These are phyloP conservation scores for Lachnellula subtilissima DNA, from an alignment of 2,329 filamentous ascomycete genomes.

Conservation along the genomic window DNA sequence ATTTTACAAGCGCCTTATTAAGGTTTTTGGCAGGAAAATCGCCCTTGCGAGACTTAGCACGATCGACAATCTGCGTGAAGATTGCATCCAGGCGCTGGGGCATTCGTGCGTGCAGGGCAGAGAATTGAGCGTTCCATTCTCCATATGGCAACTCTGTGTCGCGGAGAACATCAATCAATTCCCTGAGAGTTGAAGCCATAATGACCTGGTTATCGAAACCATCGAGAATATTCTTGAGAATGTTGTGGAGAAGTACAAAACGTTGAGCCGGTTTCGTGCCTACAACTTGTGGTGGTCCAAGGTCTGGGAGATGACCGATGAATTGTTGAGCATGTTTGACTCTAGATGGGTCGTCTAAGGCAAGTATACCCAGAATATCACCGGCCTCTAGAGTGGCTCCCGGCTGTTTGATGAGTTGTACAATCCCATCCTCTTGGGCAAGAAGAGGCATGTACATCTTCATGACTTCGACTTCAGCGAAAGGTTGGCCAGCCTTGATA, in stretches of 20 bases:
- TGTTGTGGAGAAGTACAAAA: slow-evolving; percentile 71
- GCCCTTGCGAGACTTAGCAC: slow-evolving; percentile 66
- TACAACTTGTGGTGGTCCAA: slow-evolving; percentile 80
- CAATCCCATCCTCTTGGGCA: slow-evolving; percentile 89
- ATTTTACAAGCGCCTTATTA: slow-evolving; percentile 77
- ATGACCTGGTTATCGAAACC: slow-evolving; percentile 98
- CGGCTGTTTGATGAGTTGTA: slow-evolving; percentile 98
- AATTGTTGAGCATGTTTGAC: slow-evolving; percentile 97
- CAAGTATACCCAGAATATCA: slow-evolving; percentile 95
- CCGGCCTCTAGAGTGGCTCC: slow-evolving; percentile 96
- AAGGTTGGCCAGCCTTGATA: slow-evolving; percentile 85
- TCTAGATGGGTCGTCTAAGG: slow-evolving; percentile 88
- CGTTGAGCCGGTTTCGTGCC: slow-evolving; percentile 89
- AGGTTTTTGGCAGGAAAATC: slow-evolving; percentile 93
- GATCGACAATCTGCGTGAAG: slow-evolving; percentile 81
- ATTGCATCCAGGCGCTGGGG: slow-evolving; percentile 83
- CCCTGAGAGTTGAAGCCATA: slow-evolving; percentile 81
- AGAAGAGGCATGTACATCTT: slow-evolving; percentile 99
- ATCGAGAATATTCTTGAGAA: slow-evolving; percentile 80
- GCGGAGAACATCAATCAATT: slow-evolving; percentile 84
- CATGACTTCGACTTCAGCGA: slow-evolving; percentile 98
- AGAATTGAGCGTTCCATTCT: slow-evolving; percentile 94
- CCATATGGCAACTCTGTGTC: slow-evolving; percentile 89
- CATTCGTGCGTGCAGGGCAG: slow-evolving; percentile 95
- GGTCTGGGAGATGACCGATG: slow-evolving; percentile 80